Percentiles rank a stretch among this genome's conserved stretches.
These are phyloP conservation scores for Annulohypoxylon nitens DNA, from an alignment of 495 filamentous ascomycete species.

Conservation along the genomic window DNA sequence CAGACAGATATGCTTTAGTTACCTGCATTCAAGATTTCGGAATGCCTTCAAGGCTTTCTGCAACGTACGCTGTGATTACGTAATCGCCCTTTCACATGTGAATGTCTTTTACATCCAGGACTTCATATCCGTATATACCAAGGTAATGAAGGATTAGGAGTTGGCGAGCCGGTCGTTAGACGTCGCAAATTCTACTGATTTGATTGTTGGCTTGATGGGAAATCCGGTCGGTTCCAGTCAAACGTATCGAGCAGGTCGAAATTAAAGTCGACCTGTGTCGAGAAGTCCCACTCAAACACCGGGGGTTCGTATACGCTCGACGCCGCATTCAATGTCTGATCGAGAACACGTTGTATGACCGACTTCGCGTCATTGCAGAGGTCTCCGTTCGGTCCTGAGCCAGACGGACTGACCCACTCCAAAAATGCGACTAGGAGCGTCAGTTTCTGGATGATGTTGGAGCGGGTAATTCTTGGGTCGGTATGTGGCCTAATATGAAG, in stretches of 20 bases:
- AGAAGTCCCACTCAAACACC: slow-evolving; percentile 41
- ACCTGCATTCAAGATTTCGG: too few relatives aligned
- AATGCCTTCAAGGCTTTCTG: too few relatives aligned
- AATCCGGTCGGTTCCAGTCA: slow-evolving; percentile 50
- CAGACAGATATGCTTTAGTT: too few relatives aligned
- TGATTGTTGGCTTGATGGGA: slow-evolving; percentile 44
- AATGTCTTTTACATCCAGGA: too few relatives aligned
- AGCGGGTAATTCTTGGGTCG: slow-evolving; percentile 61
- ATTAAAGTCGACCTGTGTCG: slow-evolving; percentile 48
- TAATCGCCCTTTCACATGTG: too few relatives aligned
- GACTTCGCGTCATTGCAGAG: slow-evolving; percentile 62
- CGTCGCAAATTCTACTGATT: slow-evolving; percentile 33
- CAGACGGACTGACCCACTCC: slow-evolving; percentile 67
- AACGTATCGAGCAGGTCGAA: slow-evolving; percentile 55
- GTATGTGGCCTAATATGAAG: slow-evolving; percentile 55
- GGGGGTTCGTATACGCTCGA: slow-evolving; percentile 37
- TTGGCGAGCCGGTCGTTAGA: too few relatives aligned
- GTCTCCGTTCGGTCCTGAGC: slow-evolving; percentile 66
- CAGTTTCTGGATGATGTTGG: slow-evolving; percentile 73
- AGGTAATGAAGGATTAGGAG: too few relatives aligned
- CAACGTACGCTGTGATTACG: too few relatives aligned
- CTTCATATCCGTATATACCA: too few relatives aligned
- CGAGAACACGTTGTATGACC: slow-evolving; percentile 61
- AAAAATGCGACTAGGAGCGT: slow-evolving; percentile 72
- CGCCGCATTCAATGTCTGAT: slow-evolving; percentile 57